Evolutionary conservation across 257 asterid species (phyloP).

Genomic region (Cynanchum wilfordii): DNA sequence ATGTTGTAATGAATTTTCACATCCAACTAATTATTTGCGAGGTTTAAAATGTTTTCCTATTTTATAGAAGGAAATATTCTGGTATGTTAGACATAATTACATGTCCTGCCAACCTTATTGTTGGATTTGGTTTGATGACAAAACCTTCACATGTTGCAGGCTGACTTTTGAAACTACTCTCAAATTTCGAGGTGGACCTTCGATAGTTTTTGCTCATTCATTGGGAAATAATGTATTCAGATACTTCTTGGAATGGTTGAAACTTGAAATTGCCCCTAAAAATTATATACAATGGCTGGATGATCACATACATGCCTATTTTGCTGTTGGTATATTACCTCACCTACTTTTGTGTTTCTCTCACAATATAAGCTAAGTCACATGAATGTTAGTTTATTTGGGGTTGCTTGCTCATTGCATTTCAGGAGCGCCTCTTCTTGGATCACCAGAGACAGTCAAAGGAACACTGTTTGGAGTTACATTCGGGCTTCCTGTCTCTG

Average conservation of each 20-base stretch:
- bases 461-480: constrained; percentile 75
- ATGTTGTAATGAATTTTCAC: not conserved
- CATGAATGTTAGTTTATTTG: constrained; percentile 18
- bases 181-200: constrained; percentile 95
- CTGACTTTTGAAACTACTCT: constrained; percentile 95
- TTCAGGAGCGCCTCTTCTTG: constrained; percentile 96
- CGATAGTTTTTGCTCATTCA: constrained; percentile 94
- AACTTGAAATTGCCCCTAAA: constrained; percentile 93
- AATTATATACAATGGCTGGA: constrained; percentile 79
- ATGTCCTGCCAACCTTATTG: not conserved
- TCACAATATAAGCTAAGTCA: constrained; percentile 11
- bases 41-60: not conserved
- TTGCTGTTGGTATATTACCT: constrained; percentile 85
- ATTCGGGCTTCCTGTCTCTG: constrained; percentile 92
- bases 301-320: constrained; percentile 92
- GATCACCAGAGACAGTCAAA: constrained; percentile 77
- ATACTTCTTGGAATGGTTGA: constrained; percentile 98
- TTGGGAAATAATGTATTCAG: constrained; percentile 96
- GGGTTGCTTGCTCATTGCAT: constrained; percentile 21
- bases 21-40: not conserved
- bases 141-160: constrained; percentile 45
- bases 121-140: not conserved
- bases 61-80: not conserved
- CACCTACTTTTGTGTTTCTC: constrained; percentile 19
- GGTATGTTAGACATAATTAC: not conserved